Evolutionary conservation across 257 asterid species (phyloP).

Genomic region (Lantana camara): DNA sequence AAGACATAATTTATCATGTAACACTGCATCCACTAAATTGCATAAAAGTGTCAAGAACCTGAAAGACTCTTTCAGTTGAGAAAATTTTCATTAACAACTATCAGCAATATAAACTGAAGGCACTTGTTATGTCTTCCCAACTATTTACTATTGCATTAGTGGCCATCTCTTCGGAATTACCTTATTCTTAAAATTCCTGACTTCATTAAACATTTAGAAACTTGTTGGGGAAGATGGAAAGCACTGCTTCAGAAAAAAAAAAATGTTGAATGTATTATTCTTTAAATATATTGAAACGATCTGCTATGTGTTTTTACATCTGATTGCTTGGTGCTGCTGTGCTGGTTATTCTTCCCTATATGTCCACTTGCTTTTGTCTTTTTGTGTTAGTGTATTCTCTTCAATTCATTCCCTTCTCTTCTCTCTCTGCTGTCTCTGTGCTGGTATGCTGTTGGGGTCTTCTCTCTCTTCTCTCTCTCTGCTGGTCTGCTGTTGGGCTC

Average conservation of each 20-base stretch:
- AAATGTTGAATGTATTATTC: neutral
- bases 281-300: neutral
- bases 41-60: neutral
- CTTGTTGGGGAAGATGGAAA: neutral
- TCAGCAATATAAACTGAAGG: neutral
- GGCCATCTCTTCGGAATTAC: neutral
- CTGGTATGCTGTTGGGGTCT: constrained; percentile 85
- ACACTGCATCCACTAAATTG: neutral
- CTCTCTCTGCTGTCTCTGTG: constrained; percentile 76
- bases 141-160: neutral
- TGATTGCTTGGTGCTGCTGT: constrained; percentile 33
- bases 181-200: constrained; percentile 1
- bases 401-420: constrained; percentile 85
- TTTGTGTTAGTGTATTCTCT: constrained; percentile 55
- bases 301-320: constrained; percentile 23
- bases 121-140: constrained; percentile 2
- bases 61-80: neutral
- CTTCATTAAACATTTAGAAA: neutral
- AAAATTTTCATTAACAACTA: neutral
- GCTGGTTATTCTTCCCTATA: constrained; percentile 31
- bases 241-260: neutral
- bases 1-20: neutral
- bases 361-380: constrained; percentile 50
- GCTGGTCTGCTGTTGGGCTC: constrained; percentile 78
- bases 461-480: constrained; percentile 67